These are phyloP conservation scores for Begonia loranthoides DNA, from an alignment of 306 rosid genomes.

Conservation along the genomic window DNA sequence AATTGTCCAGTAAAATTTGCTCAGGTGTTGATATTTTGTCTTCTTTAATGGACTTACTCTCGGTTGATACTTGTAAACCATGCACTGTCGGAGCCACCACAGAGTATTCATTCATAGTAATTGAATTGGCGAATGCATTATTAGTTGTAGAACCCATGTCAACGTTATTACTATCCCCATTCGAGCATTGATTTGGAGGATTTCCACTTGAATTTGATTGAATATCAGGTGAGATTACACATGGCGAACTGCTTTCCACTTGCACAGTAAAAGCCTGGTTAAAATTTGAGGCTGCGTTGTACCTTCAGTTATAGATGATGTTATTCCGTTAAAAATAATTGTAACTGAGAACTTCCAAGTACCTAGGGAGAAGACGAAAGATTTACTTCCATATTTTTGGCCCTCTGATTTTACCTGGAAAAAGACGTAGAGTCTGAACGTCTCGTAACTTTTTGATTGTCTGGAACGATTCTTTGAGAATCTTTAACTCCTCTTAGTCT, in stretches of 20 bases:
- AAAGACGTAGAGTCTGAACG: constrained; percentile 71
- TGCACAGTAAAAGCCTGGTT: constrained; percentile 45
- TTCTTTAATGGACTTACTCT: constrained; percentile 35
- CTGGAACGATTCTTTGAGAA: constrained; percentile 33
- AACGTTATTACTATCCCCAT: constrained; percentile 51
- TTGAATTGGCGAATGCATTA: constrained; percentile 36
- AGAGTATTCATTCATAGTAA: constrained; percentile 28
- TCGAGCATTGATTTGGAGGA: constrained; percentile 55
- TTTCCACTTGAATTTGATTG: constrained; percentile 50
- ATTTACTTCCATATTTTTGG: constrained; percentile 3
- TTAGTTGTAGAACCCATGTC: constrained; percentile 69
- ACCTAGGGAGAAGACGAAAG: constrained; percentile 8
- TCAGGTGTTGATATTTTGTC: constrained; percentile 8
- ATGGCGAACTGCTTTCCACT: constrained; percentile 55
- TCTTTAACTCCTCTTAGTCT: constrained; percentile 58
- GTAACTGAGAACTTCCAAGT: background rate
- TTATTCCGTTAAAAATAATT: background rate
- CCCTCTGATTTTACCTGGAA: constrained; percentile 42
- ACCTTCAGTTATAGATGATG: constrained; percentile 19
- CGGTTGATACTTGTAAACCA: constrained; percentile 34
- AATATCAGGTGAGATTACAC: constrained; percentile 26
- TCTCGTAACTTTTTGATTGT: constrained; percentile 60
- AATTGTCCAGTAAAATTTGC: constrained; percentile 20
- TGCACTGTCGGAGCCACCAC: constrained; percentile 37
- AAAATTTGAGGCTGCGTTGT: constrained; percentile 44